A percentile compares a stretch with the other conserved stretches of the same genome.
These are phyloP conservation scores for Acephala macrosclerotiorum DNA, from an alignment of 2,329 filamentous ascomycete genomes.

Conservation along the genomic window DNA sequence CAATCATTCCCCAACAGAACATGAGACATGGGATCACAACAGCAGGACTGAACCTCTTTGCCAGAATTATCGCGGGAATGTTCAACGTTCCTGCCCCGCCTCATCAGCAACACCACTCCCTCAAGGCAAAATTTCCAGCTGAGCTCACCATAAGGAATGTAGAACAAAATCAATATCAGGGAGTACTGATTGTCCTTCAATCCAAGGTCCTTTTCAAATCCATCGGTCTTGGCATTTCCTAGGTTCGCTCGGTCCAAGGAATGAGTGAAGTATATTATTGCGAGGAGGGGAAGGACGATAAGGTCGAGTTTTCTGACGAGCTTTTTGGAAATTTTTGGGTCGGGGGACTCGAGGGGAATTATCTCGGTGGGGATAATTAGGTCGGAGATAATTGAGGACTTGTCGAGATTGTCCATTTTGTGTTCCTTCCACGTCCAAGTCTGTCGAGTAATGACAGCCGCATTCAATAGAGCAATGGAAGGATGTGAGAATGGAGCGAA, in stretches of 20 bases:
- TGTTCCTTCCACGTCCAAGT: too few species aligned
- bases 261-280: constrained; percentile 53
- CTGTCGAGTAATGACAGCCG: too few species aligned
- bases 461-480: too few species aligned
- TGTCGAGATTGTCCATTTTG: neutral
- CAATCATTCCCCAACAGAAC: constrained; percentile 39
- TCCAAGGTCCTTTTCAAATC: constrained; percentile 54
- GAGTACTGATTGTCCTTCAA: constrained; percentile 71
- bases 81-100: constrained; percentile 63
- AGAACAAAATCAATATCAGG: constrained; percentile 73
- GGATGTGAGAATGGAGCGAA: neutral
- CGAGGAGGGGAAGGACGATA: constrained; percentile 21
- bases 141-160: constrained; percentile 65
- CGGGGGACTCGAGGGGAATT: neutral
- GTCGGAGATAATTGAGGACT: neutral
- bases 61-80: constrained; percentile 38
- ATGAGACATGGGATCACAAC: constrained; percentile 42
- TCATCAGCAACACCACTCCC: neutral
- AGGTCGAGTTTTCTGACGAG: constrained; percentile 27
- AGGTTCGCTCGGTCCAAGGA: constrained; percentile 56
- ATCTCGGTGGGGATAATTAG: neutral
- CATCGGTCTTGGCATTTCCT: constrained; percentile 61
- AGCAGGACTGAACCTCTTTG: constrained; percentile 40
- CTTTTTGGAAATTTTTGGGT: constrained; percentile 1
- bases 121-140: too few species aligned